These are phyloP conservation scores for Hydrangea macrophylla DNA, from an alignment of 148 eudicot species.

Conservation along the genomic window DNA sequence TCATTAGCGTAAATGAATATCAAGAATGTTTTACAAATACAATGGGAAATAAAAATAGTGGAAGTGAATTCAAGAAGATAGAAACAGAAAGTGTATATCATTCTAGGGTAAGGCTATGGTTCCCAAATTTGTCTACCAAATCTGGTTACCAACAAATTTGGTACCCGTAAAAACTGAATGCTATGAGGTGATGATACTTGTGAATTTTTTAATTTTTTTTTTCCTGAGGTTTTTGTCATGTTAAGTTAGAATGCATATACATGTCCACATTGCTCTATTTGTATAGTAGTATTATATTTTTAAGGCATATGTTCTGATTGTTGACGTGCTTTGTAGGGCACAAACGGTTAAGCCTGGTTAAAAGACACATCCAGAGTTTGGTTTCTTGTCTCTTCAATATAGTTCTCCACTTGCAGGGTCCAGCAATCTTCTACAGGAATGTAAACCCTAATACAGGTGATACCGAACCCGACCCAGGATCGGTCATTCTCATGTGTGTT, in stretches of 20 bases:
- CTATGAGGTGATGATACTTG: not conserved
- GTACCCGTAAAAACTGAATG: not conserved
- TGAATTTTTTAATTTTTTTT: no score
- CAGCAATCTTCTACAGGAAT: slow-evolving; percentile 40
- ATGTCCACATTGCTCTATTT: not conserved
- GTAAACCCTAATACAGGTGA: slow-evolving; percentile 14
- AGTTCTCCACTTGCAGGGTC: slow-evolving; percentile 74
- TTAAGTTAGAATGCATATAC: no score
- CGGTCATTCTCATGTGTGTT: slow-evolving; percentile 78
- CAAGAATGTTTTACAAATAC: no score
- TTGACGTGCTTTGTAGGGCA: slow-evolving; percentile 58
- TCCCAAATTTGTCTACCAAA: no score
- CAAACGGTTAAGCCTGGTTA: slow-evolving; percentile 50
- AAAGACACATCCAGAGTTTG: slow-evolving; percentile 47
- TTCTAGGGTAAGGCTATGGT: no score
- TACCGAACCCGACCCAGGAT: slow-evolving; percentile 71
- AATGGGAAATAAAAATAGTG: not conserved
- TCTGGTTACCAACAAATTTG: no score
- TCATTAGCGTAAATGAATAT: not conserved
- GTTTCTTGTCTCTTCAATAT: slow-evolving; percentile 71
- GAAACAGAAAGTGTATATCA: no score
- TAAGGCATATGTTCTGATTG: slow-evolving; percentile 8
- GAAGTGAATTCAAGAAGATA: not conserved
- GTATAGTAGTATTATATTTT: not conserved
- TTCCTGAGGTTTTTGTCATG: not conserved